Percentiles rank a stretch among this genome's conserved stretches.
Conservation (phyloP, 148 eudicot genomes). For the Pouteria glomerata region DNA sequence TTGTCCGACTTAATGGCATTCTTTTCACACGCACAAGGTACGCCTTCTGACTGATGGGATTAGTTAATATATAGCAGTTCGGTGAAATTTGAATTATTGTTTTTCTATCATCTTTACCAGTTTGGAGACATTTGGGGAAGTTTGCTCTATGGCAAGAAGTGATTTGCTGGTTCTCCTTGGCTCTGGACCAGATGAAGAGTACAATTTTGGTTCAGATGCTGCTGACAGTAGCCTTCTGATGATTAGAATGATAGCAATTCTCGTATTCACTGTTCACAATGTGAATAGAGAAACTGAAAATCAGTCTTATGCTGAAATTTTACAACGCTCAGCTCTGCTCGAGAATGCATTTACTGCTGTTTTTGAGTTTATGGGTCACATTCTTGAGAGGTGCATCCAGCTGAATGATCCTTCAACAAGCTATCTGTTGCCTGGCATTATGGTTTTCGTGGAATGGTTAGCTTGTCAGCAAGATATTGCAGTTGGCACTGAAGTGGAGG, state of each 20-base stretch:
- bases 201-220: conserved; percentile 76
- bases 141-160: conserved; percentile 45
- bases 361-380: conserved; percentile 76
- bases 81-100: background rate
- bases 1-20: conserved; percentile 85
- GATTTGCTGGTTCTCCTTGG: conserved; percentile 69
- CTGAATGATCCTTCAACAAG: conserved; percentile 70
- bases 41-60: background rate
- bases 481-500: conserved; percentile 55
- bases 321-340: conserved; percentile 78
- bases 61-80: background rate
- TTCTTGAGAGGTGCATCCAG: conserved; percentile 63
- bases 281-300: conserved; percentile 74
- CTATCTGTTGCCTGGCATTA: conserved; percentile 68
- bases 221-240: conserved; percentile 64
- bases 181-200: conserved; percentile 55
- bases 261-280: conserved; percentile 84
- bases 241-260: conserved; percentile 64
- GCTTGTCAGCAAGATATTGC: conserved; percentile 76
- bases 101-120: conserved; percentile 38
- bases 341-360: conserved; percentile 75
- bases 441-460: conserved; percentile 92
- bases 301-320: conserved; percentile 87
- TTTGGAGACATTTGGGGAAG: conserved; percentile 87
- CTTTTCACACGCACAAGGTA: conserved; percentile 97